Conservation (phyloP, 2,329 filamentous ascomycete genomes). For the Aureobasidium melanogenum region DNA sequence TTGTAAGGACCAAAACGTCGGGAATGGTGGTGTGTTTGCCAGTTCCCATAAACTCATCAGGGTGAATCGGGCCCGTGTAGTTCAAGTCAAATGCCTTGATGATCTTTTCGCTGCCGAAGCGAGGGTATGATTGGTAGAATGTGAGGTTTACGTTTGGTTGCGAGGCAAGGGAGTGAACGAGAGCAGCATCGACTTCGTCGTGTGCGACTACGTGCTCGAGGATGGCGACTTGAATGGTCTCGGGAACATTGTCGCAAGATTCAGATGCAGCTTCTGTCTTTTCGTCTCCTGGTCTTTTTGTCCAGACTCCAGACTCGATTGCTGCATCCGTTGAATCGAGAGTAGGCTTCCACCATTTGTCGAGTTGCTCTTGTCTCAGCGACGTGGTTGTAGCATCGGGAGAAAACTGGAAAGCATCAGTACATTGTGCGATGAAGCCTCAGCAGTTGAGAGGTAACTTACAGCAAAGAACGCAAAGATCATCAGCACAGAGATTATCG, state of each 20-base stretch:
- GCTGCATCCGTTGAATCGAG: not conserved
- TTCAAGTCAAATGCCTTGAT: slow-evolving; percentile 21
- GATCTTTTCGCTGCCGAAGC: slow-evolving; percentile 22
- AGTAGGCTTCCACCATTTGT: not conserved
- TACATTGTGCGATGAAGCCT: not conserved
- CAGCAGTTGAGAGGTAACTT: not conserved
- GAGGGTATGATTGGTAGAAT: slow-evolving; percentile 20
- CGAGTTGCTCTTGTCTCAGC: not conserved
- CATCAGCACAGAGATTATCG: not conserved
- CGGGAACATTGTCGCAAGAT: not conserved
- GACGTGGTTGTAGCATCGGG: not conserved
- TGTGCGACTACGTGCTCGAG: slow-evolving; percentile 22
- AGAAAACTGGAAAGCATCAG: not conserved
- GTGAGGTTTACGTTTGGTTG: slow-evolving; percentile 18
- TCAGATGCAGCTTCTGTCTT: not conserved
- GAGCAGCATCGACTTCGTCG: slow-evolving; percentile 24
- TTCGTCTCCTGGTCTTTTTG: not conserved
- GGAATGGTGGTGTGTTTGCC: slow-evolving; percentile 15
- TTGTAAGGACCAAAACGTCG: slow-evolving; percentile 21
- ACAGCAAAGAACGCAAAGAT: not conserved
- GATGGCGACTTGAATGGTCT: slow-evolving; percentile 30
- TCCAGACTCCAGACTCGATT: not conserved
- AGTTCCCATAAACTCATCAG: slow-evolving; percentile 11
- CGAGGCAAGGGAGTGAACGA: slow-evolving; percentile 22
- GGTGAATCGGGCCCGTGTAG: not conserved